Evolutionary conservation across 2,329 filamentous ascomycete genomes (phyloP).

Genomic region (Pseudocercospora pini-densiflorae): DNA sequence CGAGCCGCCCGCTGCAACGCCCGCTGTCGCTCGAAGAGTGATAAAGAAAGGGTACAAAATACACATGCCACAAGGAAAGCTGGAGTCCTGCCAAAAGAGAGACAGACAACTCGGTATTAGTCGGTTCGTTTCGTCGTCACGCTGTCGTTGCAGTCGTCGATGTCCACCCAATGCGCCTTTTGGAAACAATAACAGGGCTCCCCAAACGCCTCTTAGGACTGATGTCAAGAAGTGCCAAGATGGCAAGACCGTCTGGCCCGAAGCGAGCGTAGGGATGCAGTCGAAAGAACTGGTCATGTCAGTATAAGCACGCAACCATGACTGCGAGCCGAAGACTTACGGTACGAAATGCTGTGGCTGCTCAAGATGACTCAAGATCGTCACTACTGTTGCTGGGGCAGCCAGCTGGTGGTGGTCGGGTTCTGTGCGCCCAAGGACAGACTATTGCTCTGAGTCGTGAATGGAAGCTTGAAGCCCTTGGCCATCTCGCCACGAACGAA

Average conservation of each 20-base stretch:
- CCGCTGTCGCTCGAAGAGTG: constrained; percentile 18
- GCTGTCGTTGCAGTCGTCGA: constrained; percentile 29
- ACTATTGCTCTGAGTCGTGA: constrained; percentile 20
- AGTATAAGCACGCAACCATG: constrained; percentile 4
- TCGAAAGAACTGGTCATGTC: constrained; percentile 16
- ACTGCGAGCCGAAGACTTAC: constrained; percentile 5
- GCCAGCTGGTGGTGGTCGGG: constrained; percentile 22
- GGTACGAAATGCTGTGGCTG: constrained; percentile 9
- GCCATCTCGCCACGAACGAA: constrained; percentile 78
- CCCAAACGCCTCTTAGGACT: constrained; percentile 23
- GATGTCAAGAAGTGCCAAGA: constrained; percentile 18
- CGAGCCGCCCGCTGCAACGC: constrained; percentile 17
- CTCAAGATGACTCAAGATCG: background rate
- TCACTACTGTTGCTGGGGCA: constrained; percentile 19
- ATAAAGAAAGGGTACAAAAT: constrained; percentile 20
- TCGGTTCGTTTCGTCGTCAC: constrained; percentile 31
- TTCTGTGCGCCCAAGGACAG: constrained; percentile 25
- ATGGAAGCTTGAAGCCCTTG: constrained; percentile 61
- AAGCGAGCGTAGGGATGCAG: constrained; percentile 26
- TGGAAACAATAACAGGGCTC: constrained; percentile 18
- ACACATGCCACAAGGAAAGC: constrained; percentile 31
- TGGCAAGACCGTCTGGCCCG: constrained; percentile 20
- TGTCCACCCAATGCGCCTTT: constrained; percentile 27
- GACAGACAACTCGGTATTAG: constrained; percentile 26
- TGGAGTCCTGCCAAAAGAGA: constrained; percentile 18